phyloP scores from a whole-genome alignment of 2,329 filamentous ascomycete species.

The Macrophomina pseudophaseolina region DNA sequence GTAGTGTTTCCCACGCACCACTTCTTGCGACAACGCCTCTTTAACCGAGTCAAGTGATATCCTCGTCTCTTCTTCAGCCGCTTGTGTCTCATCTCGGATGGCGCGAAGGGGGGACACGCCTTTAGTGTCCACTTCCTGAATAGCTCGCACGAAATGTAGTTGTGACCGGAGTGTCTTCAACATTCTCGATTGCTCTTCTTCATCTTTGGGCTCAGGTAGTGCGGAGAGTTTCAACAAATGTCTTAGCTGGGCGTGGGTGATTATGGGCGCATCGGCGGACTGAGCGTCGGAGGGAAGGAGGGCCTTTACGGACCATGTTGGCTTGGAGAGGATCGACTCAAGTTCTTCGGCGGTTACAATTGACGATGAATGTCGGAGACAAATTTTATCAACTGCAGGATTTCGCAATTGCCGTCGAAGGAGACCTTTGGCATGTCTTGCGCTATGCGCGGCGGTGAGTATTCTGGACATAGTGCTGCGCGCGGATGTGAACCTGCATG shows the following conservation, averaged over 20 bases:
- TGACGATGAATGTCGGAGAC: not conserved
- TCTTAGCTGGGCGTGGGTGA: conserved; percentile 72
- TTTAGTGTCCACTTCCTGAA: conserved; percentile 78
- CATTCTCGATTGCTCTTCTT: conserved; percentile 71
- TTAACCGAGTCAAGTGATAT: conserved; percentile 64
- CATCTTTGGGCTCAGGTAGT: conserved; percentile 71
- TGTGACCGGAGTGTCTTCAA: conserved; percentile 78
- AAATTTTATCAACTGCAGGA: not conserved
- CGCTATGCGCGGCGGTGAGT: not conserved
- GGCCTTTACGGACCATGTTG: conserved; percentile 82
- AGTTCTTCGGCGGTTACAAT: conserved; percentile 34
- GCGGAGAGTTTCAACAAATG: conserved; percentile 90
- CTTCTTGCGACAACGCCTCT: conserved; percentile 65
- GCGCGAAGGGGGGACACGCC: conserved; percentile 75
- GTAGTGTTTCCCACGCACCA: conserved; percentile 60
- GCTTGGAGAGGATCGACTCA: conserved; percentile 62
- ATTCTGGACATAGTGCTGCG: conserved; percentile 2
- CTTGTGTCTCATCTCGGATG: conserved; percentile 78
- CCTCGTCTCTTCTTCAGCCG: conserved; percentile 60
- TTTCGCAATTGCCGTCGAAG: too few relatives aligned
- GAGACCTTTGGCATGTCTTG: not conserved
- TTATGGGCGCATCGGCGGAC: conserved; percentile 41
- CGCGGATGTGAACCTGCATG: not conserved
- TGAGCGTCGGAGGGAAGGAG: conserved; percentile 62
- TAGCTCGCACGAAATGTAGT: conserved; percentile 85